Evolutionary conservation across 2,329 filamentous ascomycete species (phyloP).

Genomic region (Fusarium humuli): DNA sequence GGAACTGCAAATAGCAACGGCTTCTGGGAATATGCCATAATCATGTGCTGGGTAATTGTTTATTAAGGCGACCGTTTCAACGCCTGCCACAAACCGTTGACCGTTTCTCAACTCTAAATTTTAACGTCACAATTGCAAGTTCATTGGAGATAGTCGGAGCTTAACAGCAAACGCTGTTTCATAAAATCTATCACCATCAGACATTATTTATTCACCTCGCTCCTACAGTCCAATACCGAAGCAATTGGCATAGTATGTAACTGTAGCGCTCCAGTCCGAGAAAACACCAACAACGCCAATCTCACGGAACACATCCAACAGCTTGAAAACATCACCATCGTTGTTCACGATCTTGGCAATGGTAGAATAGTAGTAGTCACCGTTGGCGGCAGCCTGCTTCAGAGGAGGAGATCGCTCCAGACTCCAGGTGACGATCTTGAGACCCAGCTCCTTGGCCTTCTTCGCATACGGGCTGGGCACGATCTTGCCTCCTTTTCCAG

Average conservation of each 20-base stretch:
- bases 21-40: too few relatives aligned
- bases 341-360: conserved; percentile 66
- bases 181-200: neutral
- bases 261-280: conserved; percentile 75
- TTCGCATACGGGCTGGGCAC: conserved; percentile 72
- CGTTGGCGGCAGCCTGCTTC: conserved; percentile 58
- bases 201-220: neutral
- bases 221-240: conserved; percentile 56
- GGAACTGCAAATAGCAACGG: neutral
- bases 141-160: neutral
- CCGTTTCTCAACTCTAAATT: neutral
- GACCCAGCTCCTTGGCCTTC: conserved; percentile 68
- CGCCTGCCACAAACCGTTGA: neutral
- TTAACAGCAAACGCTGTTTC: neutral
- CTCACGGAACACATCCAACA: conserved; percentile 73
- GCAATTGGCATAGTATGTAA: conserved; percentile 79
- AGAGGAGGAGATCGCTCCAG: conserved; percentile 74
- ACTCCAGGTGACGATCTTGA: conserved; percentile 76
- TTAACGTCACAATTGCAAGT: neutral
- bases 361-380: conserved; percentile 67
- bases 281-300: conserved; percentile 73
- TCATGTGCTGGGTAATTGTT: too few relatives aligned
- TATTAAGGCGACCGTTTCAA: neutral
- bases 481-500: conserved; percentile 62
- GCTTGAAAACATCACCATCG: conserved; percentile 74